Evolutionary conservation across 1,284 basidiomycete species (phyloP), one percentile per base, ranked within the genome.

Genomic region (Austroboletus sp.): DNA sequence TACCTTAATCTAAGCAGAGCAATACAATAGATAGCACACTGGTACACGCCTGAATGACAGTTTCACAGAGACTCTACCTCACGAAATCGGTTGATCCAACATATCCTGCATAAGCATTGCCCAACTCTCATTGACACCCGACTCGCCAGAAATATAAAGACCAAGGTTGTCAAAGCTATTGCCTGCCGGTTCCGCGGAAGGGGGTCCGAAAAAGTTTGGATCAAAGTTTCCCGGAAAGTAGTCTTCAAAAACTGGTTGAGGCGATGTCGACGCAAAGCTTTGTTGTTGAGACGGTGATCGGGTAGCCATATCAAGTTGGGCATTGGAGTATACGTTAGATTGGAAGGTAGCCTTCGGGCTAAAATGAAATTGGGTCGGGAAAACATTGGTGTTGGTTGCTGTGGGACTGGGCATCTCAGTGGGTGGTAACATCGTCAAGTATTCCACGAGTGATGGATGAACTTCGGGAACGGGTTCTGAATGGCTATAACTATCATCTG

Each of bases 101-200:
- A 78, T 56, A 19, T 77, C 74, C 19, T 71, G 69, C 72, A 79
- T 77, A 51, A 79, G 73, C 2, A 67, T 66, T 52, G 68, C 67
- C 77, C 77, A 79, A 51, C 74, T 74, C 44, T 76, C 72, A 49
- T 79, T 76, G 49, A 77, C 74, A 3, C 72, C 74, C 6, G 73
- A 72, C 42, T 78, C 76, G 21, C 74, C 71, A 15, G 71, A 67
- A 60, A 75, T 68, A 58, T 76, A 67, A 64, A 75, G 65, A 1
- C 38, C 74, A 65, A 49, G 70, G 49, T 52, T 49, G 11, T 58
- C 50, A 9, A 57, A 52, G 41, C 10, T 40, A 17, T 25, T 39
- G n/a, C 9, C 19, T 17, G 19, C 19, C 8, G 34, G 27, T 7
- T 46, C 49, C 7, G 15, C 13, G 5, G 57, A 34, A 13, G 46